Evolutionary conservation across 2,329 filamentous ascomycete species (phyloP).

Genomic region (Neurospora sp.): DNA sequence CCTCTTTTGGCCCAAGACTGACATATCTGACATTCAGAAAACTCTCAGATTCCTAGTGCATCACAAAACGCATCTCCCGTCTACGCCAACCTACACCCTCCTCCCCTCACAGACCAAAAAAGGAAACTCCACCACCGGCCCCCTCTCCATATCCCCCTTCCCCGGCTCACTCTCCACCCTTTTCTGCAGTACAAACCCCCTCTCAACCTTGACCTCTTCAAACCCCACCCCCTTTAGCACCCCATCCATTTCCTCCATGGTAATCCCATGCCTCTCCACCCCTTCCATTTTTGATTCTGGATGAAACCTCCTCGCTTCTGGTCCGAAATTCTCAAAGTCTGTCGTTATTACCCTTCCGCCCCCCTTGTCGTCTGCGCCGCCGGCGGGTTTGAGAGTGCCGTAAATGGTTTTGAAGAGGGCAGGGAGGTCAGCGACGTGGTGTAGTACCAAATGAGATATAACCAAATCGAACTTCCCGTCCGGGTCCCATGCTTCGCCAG

Average conservation of each 20-base stretch:
- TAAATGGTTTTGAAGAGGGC: slow-evolving; percentile 34
- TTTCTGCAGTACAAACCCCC: slow-evolving; percentile 40
- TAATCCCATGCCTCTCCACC: slow-evolving; percentile 45
- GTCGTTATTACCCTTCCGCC: slow-evolving; percentile 39
- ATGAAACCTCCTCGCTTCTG: slow-evolving; percentile 41
- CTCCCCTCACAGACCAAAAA: slow-evolving; percentile 29
- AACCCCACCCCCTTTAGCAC: slow-evolving; percentile 39
- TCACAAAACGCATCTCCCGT: too few species aligned
- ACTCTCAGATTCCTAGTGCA: too few species aligned
- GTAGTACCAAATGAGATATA: slow-evolving; percentile 43
- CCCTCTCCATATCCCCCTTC: slow-evolving; percentile 24
- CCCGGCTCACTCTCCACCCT: slow-evolving; percentile 35
- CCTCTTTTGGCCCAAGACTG: too few species aligned
- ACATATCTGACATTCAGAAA: too few species aligned
- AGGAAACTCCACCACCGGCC: slow-evolving; percentile 26
- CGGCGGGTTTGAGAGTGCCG: too few species aligned
- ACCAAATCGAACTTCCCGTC: slow-evolving; percentile 38
- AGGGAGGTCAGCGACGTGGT: slow-evolving; percentile 40
- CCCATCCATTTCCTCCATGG: slow-evolving; percentile 27
- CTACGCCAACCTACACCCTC: too few species aligned
- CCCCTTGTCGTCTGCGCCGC: too few species aligned
- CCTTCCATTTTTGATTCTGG: slow-evolving; percentile 40
- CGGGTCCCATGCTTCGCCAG: slow-evolving; percentile 12
- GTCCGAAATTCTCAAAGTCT: slow-evolving; percentile 48
- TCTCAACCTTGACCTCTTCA: slow-evolving; percentile 34